These are phyloP conservation scores for Pseudocercospora ulei DNA, from an alignment of 2,329 filamentous ascomycete genomes.

Conservation along the genomic window DNA sequence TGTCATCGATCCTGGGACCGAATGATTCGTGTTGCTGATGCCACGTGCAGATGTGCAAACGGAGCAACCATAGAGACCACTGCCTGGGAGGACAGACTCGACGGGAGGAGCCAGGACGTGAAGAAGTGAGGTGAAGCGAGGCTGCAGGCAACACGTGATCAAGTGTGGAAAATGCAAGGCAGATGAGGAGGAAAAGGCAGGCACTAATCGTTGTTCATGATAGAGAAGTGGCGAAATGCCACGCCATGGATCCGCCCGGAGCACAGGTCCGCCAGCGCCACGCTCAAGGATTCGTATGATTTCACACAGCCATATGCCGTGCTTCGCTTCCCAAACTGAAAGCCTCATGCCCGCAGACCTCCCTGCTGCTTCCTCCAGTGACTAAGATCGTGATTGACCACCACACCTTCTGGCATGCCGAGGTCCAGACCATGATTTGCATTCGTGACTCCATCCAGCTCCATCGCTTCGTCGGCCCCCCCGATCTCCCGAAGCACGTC, in stretches of 20 bases:
- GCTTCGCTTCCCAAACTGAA: neutral
- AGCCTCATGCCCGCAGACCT: slow-evolving; percentile 15
- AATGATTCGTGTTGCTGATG: slow-evolving; percentile 11
- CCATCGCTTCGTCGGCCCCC: slow-evolving; percentile 34
- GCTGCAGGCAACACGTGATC: slow-evolving; percentile 6
- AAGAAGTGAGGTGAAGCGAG: slow-evolving; percentile 12
- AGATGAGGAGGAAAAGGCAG: neutral
- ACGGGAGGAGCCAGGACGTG: slow-evolving; percentile 10
- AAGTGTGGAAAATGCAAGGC: neutral
- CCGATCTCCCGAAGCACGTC: slow-evolving; percentile 41
- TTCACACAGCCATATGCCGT: neutral
- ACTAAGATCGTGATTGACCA: slow-evolving; percentile 52
- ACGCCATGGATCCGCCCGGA: slow-evolving; percentile 1
- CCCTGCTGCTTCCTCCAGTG: slow-evolving; percentile 44
- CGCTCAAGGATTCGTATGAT: slow-evolving; percentile 28
- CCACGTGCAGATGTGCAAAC: slow-evolving; percentile 40
- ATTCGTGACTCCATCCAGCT: slow-evolving; percentile 25
- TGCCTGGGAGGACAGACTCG: slow-evolving; percentile 45
- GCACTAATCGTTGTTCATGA: neutral
- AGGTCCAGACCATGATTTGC: slow-evolving; percentile 27
- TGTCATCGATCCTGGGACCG: neutral
- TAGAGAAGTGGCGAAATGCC: neutral
- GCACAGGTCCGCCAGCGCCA: slow-evolving; percentile 27
- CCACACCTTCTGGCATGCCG: slow-evolving; percentile 35
- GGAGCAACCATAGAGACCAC: slow-evolving; percentile 55